Conservation (phyloP, 306 rosid genomes). For the Luffa aegyptiaca region DNA sequence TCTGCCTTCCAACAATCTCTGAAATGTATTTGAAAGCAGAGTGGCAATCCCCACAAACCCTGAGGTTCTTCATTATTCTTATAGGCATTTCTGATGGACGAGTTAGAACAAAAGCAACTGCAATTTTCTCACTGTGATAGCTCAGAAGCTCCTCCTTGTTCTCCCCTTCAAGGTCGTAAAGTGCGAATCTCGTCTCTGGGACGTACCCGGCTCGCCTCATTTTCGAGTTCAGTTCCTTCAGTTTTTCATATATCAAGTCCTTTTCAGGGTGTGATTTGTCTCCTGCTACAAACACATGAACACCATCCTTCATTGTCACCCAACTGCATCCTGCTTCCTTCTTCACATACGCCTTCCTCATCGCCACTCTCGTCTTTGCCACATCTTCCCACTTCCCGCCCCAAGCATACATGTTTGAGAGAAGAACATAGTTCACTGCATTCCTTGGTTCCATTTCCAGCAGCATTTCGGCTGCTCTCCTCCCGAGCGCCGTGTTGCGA, state of each 20-base stretch:
- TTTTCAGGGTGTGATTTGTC: conserved; percentile 77
- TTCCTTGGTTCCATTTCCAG: conserved; percentile 70
- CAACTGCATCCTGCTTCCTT: conserved; percentile 94
- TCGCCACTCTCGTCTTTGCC: conserved; percentile 63
- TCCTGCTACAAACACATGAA: conserved; percentile 88
- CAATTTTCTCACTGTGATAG: conserved; percentile 87
- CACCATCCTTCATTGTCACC: conserved; percentile 90
- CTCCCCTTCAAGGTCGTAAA: conserved; percentile 76
- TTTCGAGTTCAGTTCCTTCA: conserved; percentile 54
- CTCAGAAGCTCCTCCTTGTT: conserved; percentile 75
- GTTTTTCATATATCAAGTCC: conserved; percentile 49
- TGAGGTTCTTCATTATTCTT: conserved; percentile 84
- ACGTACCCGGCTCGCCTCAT: conserved; percentile 66
- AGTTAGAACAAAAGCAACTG: conserved; percentile 79
- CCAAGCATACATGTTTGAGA: conserved; percentile 82
- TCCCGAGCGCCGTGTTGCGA: conserved; percentile 58
- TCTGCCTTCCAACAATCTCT: conserved; percentile 51
- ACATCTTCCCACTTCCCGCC: conserved; percentile 70
- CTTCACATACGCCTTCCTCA: conserved; percentile 74
- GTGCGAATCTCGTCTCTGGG: conserved; percentile 69
- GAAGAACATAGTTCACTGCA: conserved; percentile 80
- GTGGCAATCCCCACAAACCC: conserved; percentile 94
- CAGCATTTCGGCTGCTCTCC: conserved; percentile 66
- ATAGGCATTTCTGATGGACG: conserved; percentile 64
- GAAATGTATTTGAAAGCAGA: conserved; percentile 78